phyloP scores from a whole-genome alignment of 1,284 basidiomycete genomes.

The Volvariella surrecta region DNA sequence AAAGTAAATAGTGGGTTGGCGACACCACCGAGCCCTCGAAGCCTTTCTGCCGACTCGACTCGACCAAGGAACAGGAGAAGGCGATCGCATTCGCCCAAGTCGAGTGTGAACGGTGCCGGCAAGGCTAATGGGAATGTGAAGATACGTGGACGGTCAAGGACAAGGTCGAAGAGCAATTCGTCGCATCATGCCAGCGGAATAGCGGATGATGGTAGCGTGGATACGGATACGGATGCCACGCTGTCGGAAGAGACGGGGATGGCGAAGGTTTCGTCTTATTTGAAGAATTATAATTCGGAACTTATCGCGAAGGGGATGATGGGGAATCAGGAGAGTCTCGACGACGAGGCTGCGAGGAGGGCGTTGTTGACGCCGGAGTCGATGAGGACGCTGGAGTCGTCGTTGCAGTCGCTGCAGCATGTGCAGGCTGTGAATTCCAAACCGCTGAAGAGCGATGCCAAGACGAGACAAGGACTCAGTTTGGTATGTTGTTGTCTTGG shows the following conservation, averaged over 20 bases:
- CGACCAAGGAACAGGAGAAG: slow-evolving; percentile 27
- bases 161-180: slow-evolving; percentile 4
- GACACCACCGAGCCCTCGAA: slow-evolving; percentile 66
- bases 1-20: slow-evolving; percentile 38
- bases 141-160: slow-evolving; percentile 6
- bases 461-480: no score
- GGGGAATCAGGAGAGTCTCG: not conserved
- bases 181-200: slow-evolving; percentile 12
- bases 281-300: no score
- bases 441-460: no score
- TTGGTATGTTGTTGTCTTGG: no score
- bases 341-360: no score
- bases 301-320: slow-evolving; percentile 1
- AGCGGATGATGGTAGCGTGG: slow-evolving; percentile 14
- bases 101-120: slow-evolving; percentile 3
- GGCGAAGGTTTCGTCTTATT: slow-evolving; percentile 5
- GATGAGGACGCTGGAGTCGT: not conserved
- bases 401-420: not conserved
- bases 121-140: not conserved
- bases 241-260: slow-evolving; percentile 14
- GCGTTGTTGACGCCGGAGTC: not conserved
- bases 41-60: slow-evolving; percentile 52
- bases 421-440: no score
- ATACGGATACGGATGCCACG: slow-evolving; percentile 21
- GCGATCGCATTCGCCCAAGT: slow-evolving; percentile 13